A percentile compares a stretch with the other conserved stretches of the same genome.
Conservation (phyloP, 1,139 yeast genomes). For the Blastobotrys serpentis region DNA sequence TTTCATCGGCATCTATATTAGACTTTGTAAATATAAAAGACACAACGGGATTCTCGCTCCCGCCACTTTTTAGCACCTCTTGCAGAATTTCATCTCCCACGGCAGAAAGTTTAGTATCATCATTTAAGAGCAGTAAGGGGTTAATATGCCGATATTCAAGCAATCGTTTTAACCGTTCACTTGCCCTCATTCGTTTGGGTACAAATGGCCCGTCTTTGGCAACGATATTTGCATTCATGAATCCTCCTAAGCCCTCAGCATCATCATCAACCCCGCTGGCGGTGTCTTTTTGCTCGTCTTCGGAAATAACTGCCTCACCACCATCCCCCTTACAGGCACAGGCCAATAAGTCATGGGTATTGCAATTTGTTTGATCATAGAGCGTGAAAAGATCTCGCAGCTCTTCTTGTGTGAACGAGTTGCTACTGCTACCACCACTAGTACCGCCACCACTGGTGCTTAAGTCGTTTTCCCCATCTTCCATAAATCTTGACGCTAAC, state of each 20-base stretch:
- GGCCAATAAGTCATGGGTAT: conserved; percentile 82
- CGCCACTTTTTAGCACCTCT: conserved; percentile 8
- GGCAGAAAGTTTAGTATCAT: conserved; percentile 5
- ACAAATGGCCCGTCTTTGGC: conserved; percentile 30
- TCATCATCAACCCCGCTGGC: conserved; percentile 23
- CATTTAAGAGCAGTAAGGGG: background rate
- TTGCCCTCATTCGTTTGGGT: conserved; percentile 26
- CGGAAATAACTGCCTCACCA: conserved; percentile 20
- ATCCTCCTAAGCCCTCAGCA: conserved; percentile 37
- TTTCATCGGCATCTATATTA: conserved; percentile 8
- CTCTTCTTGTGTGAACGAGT: conserved; percentile 50
- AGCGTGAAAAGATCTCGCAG: conserved; percentile 73
- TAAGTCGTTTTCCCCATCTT: conserved; percentile 37
- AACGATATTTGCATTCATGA: conserved; percentile 50
- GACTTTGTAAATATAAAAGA: conserved; percentile 23
- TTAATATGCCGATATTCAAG: conserved; percentile 54
- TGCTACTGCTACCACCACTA: conserved; percentile 21
- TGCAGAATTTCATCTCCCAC: conserved; percentile 16
- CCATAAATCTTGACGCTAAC: conserved; percentile 75
- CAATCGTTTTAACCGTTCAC: conserved; percentile 50
- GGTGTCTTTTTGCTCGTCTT: conserved; percentile 6
- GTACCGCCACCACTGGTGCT: conserved; percentile 14
- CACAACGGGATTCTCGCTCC: conserved; percentile 7
- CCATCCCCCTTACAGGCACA: conserved; percentile 53
- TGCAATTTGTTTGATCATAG: conserved; percentile 51